Evolutionary conservation across 768 basidiomycete genomes (phyloP).

Genomic region (Rhizopogon roseolus): DNA sequence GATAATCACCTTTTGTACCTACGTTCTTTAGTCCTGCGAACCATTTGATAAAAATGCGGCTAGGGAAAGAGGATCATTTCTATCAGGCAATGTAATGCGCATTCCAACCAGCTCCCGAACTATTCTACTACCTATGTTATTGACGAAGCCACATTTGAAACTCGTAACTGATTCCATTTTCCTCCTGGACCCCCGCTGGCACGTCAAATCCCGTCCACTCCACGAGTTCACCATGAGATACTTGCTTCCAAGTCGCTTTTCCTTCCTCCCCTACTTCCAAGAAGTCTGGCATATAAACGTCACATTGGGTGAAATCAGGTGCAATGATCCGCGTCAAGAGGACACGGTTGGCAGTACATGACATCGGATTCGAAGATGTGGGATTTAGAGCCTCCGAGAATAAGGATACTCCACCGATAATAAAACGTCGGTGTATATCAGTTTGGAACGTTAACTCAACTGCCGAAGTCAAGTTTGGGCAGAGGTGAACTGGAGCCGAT

Average conservation of each 20-base stretch:
- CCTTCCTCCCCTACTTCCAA: slow-evolving; percentile 21
- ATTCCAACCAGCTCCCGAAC: neutral
- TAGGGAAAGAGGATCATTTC: neutral
- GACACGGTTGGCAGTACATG: slow-evolving; percentile 65
- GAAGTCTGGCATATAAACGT: slow-evolving; percentile 83
- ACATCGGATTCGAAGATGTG: slow-evolving; percentile 24
- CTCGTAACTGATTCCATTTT: slow-evolving; percentile 82
- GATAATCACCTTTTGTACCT: slow-evolving; percentile 29
- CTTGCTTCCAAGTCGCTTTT: slow-evolving; percentile 46
- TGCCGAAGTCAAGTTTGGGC: slow-evolving; percentile 15
- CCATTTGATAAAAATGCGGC: neutral
- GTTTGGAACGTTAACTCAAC: slow-evolving; percentile 9
- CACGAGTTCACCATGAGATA: slow-evolving; percentile 58
- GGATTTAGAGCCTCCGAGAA: slow-evolving; percentile 62
- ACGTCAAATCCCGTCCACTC: slow-evolving; percentile 78
- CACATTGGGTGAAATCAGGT: slow-evolving; percentile 77
- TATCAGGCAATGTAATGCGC: neutral
- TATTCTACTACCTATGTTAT: slow-evolving; percentile 3
- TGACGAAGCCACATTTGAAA: slow-evolving; percentile 91
- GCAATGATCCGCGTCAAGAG: slow-evolving; percentile 80
- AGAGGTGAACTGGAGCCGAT: slow-evolving; percentile 27
- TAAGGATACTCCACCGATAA: slow-evolving; percentile 90
- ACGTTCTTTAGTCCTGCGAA: neutral
- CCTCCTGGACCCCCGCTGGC: slow-evolving; percentile 68
- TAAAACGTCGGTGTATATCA: slow-evolving; percentile 57